Conservation (phyloP, 2,329 filamentous ascomycete genomes). For the Aspergillus jensenii region DNA sequence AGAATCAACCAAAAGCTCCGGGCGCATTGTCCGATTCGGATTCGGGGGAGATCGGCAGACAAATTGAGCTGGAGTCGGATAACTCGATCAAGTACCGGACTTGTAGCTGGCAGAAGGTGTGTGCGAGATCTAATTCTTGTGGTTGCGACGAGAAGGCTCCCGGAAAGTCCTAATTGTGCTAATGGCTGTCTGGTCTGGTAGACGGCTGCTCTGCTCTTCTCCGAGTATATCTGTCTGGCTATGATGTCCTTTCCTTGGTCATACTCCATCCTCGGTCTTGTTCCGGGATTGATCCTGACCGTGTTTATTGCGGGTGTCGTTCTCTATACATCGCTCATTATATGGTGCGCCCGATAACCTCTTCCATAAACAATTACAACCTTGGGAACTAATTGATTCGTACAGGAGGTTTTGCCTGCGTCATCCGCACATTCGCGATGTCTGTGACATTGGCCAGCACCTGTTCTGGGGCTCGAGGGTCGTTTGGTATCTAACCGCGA, state of each 20-base stretch:
- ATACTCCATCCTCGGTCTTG: conserved; percentile 81
- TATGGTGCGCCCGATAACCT: conserved; percentile 50
- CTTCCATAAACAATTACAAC: background rate
- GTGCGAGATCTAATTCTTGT: conserved; percentile 14
- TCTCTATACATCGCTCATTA: conserved; percentile 73
- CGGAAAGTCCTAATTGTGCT: background rate
- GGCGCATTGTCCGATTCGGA: conserved; percentile 37
- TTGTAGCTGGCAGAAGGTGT: conserved; percentile 86
- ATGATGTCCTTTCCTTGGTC: conserved; percentile 98
- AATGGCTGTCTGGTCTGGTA: conserved; percentile 31
- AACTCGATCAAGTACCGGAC: conserved; percentile 88
- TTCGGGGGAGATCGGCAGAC: conserved; percentile 56
- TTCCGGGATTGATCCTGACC: conserved; percentile 82
- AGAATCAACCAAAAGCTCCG: conserved; percentile 24
- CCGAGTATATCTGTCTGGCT: conserved; percentile 87
- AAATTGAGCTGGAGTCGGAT: conserved; percentile 73
- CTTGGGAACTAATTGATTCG: conserved; percentile 21
- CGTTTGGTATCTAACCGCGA: conserved; percentile 66
- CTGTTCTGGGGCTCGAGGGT: conserved; percentile 82
- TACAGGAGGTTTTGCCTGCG: conserved; percentile 84
- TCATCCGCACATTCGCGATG: conserved; percentile 86
- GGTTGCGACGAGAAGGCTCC: background rate
- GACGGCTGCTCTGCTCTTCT: conserved; percentile 87
- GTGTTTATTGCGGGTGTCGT: conserved; percentile 74
- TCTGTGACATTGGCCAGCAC: conserved; percentile 94